Conservation (phyloP, 805 yeast genomes). For the Cyberlindnera americana region DNA sequence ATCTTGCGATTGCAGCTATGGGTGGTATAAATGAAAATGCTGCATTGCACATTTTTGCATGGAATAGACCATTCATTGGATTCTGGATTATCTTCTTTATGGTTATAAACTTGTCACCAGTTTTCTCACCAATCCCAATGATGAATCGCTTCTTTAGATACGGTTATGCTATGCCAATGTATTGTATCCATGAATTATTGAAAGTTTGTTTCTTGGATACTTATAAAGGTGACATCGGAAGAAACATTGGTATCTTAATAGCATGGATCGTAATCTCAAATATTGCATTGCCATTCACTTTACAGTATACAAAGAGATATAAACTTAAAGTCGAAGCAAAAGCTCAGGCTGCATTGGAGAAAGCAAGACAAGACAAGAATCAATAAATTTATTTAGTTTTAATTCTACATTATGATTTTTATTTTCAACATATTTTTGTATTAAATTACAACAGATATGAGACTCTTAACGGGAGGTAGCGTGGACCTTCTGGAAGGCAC, state of each 20-base stretch:
- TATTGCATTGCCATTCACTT: conserved; percentile 34
- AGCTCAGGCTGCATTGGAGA: conserved; percentile 13
- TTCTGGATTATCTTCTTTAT: conserved; percentile 69
- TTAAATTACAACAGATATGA: conserved; percentile 15
- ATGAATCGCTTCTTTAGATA: conserved; percentile 33
- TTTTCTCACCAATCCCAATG: conserved; percentile 51
- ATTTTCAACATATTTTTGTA: conserved; percentile 19
- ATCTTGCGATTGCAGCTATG: conserved; percentile 59
- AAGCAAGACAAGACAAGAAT: conserved; percentile 5
- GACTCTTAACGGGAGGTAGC: conserved; percentile 90
- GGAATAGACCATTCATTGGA: conserved; percentile 60
- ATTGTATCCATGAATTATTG: conserved; percentile 51
- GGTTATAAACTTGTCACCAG: conserved; percentile 54
- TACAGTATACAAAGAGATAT: conserved; percentile 15
- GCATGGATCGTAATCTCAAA: conserved; percentile 52
- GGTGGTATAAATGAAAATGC: conserved; percentile 65
- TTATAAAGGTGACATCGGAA: conserved; percentile 48
- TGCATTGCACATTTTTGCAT: conserved; percentile 44
- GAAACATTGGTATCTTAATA: conserved; percentile 49
- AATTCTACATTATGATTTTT: conserved; percentile 6
- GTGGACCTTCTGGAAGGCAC: conserved; percentile 95
- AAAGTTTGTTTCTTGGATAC: conserved; percentile 53
- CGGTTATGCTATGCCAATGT: conserved; percentile 63
- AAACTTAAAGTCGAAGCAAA: conserved; percentile 13
- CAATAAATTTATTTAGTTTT: not conserved